phyloP scores from a whole-genome alignment of 371 early-diverging fungal genomes.

The Mortierella polycephala region DNA sequence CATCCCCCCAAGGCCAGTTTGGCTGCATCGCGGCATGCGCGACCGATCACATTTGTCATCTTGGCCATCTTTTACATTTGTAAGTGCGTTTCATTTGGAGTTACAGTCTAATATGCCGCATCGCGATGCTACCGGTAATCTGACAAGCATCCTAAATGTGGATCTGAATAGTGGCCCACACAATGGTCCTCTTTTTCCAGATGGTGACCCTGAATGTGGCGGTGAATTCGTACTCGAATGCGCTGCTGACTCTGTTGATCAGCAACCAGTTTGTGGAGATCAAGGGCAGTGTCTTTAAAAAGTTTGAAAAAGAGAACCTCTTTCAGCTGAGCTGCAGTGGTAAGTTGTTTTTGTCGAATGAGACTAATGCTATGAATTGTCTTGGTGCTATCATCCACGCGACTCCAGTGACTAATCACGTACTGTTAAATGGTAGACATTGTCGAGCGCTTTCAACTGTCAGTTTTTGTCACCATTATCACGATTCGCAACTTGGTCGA shows the following conservation, averaged over 20 bases:
- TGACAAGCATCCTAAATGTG: not conserved
- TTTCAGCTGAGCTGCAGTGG: conserved; percentile 94
- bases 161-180: conserved; percentile 72
- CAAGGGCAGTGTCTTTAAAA: conserved; percentile 96
- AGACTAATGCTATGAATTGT: not conserved
- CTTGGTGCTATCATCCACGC: not conserved
- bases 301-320: conserved; percentile 94
- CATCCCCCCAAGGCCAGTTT: conserved; percentile 54
- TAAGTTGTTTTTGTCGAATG: conserved; percentile 41
- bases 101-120: not conserved
- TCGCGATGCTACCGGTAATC: not conserved
- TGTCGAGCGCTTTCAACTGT: conserved; percentile 94
- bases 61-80: conserved; percentile 85
- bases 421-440: conserved; percentile 71
- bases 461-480: conserved; percentile 87
- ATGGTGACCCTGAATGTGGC: conserved; percentile 96
- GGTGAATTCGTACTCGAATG: conserved; percentile 94
- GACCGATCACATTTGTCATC: conserved; percentile 71
- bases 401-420: not conserved
- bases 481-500: conserved; percentile 91
- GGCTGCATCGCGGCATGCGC: conserved; percentile 61
- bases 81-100: conserved; percentile 28
- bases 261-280: conserved; percentile 99
- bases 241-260: conserved; percentile 89
- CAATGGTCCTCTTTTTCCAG: conserved; percentile 93